phyloP scores from a whole-genome alignment of 1,139 yeast species.

The Tardiomyces depauwii region DNA sequence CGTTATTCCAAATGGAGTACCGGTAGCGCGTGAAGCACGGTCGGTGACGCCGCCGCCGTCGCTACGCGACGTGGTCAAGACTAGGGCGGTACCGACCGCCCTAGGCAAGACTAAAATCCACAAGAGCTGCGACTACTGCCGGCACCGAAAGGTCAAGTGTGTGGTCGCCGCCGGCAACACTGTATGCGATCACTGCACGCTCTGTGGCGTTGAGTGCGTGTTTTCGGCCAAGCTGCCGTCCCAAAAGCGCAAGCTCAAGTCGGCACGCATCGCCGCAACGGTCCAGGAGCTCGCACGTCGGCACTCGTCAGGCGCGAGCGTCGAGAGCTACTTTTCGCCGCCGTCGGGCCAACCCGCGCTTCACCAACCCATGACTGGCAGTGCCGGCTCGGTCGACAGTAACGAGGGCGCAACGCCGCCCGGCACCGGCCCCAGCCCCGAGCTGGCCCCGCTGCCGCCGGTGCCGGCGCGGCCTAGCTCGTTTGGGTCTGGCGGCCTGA shows the following conservation, averaged over 20 bases:
- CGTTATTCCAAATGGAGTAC: neutral
- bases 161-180: conserved; percentile 5
- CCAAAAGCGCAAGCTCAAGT: conserved; percentile 9
- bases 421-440: neutral
- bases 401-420: neutral
- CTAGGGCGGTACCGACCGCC: neutral
- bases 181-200: conserved; percentile 12
- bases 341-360: neutral
- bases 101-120: conserved; percentile 6
- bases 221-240: conserved; percentile 11
- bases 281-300: conserved; percentile 1
- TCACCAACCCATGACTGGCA: no score
- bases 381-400: neutral
- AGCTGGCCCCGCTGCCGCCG: no score
- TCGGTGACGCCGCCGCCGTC: neutral
- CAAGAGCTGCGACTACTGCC: conserved; percentile 14
- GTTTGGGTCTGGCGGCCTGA: neutral
- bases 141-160: conserved; percentile 14
- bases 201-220: conserved; percentile 11
- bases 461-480: neutral
- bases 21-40: neutral
- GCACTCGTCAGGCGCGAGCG: neutral
- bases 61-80: neutral
- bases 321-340: neutral
- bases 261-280: conserved; percentile 12